phyloP scores from a whole-genome alignment of 192 early-diverging fungal species.

The Chytriomyces confervae region DNA sequence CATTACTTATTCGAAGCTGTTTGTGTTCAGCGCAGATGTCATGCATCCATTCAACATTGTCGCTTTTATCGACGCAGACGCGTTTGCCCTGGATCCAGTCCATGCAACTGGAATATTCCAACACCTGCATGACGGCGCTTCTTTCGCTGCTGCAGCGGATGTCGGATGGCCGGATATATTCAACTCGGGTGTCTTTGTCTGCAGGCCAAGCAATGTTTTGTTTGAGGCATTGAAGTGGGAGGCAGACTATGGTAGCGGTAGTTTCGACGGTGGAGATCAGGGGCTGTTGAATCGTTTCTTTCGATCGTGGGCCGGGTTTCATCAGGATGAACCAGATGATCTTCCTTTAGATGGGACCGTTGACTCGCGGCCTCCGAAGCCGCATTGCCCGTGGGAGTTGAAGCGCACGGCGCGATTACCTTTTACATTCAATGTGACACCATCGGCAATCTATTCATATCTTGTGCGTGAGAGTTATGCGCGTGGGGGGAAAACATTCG shows the following conservation, averaged over 20 bases:
- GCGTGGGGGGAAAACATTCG: neutral
- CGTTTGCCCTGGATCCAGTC: slow-evolving; percentile 84
- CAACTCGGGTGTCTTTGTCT: slow-evolving; percentile 94
- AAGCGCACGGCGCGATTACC: slow-evolving; percentile 70
- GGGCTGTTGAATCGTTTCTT: slow-evolving; percentile 92
- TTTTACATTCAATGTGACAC: slow-evolving; percentile 90
- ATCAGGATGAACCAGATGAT: neutral
- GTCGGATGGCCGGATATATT: slow-evolving; percentile 98
- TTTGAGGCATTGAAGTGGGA: slow-evolving; percentile 59
- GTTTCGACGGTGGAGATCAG: slow-evolving; percentile 95
- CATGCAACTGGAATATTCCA: slow-evolving; percentile 53
- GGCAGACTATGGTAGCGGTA: slow-evolving; percentile 59
- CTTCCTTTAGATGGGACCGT: neutral
- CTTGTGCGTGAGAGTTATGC: slow-evolving; percentile 24
- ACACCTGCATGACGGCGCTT: slow-evolving; percentile 40
- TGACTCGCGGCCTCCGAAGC: neutral
- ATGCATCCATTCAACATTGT: slow-evolving; percentile 62
- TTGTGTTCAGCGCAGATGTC: slow-evolving; percentile 77
- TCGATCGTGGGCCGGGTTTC: slow-evolving; percentile 67
- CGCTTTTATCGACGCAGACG: slow-evolving; percentile 90
- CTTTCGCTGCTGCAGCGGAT: slow-evolving; percentile 87
- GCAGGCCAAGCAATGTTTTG: slow-evolving; percentile 59
- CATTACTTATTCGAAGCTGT: slow-evolving; percentile 89
- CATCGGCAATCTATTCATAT: slow-evolving; percentile 78
- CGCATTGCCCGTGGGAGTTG: slow-evolving; percentile 12